Evolutionary conservation across 2,329 filamentous ascomycete species (phyloP), one percentile per base, ranked within the genome.

Genomic region (Fusarium buxicola): DNA sequence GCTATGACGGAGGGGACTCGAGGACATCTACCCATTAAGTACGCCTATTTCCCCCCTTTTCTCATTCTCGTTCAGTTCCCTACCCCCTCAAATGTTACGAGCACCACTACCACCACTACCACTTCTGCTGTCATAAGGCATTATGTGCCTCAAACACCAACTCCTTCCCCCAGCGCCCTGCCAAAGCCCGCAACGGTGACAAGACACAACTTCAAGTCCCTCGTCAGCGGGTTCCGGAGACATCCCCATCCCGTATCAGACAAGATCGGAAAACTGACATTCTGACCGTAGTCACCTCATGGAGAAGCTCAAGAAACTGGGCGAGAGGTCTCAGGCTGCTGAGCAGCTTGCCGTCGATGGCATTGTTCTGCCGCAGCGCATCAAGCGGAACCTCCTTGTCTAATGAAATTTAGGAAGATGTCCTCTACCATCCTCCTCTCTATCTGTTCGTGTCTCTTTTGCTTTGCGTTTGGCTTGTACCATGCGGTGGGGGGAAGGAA

Each of bases 11-110:
- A 88, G 67, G 84, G 86, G 18, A 63, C 52, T 65, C 79, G 81
- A 39, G 83, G 84, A 10, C 81, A 84, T 58, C 69, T 86, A 50
- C 82, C 84, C 21, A 82, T 88, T 49, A 82, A 83, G 85, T 87
- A 85, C 65, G 84, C 72, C 36, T 72, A 69, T 54, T 76, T 74
- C 47, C 73, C 70, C 63, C 76, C 69, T 52, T 75, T 74, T 63
- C 55, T 74, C 16, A 73, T 77, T 45, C 54, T 74, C 49, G 69
- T 76, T 55, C 58, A 74, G 47, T 65, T 72, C 7, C 55, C 47
- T 51, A 44, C 41, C n/a, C 49, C 51, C n/a, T 18, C 47, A 21
- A 12, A 21, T 12, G 16, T 25, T 40, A 4, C 15, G 25, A 38
- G 13, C 36, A 41, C 54, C 16, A n/a, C 55, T 24, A 25, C 49